Base-by-base conservation (phyloP, 305 asterid species). In the Striga hermonthica region DNA sequence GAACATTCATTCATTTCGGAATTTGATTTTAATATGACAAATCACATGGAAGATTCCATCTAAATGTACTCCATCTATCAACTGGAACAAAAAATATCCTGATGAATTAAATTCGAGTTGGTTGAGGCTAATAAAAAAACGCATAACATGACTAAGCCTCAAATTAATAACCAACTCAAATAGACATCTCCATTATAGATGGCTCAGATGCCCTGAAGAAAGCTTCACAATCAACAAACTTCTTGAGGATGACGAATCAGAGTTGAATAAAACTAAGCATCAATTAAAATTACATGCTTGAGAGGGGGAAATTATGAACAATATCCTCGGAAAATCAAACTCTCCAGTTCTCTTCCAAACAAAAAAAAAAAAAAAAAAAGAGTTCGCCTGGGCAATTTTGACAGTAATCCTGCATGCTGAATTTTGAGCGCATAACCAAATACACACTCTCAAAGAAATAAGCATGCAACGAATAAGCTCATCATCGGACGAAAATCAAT, bases 381-480 rank as follows among this genome's bases (percentile, higher is more conserved):
- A 22, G 31, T 1, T 36, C 9, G 11, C 7, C 34, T 54, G 12
- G 8, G n/a, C 22, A 37, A 55, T 64, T 64, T 5, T 22, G 12
- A 55, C 16, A 60, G 4, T 28, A 59, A 57, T 35, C 34, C 28
- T 45, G 40, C 54, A 50, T 68, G 36, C 55, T 22, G 31, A 22
- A 44, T 55, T 37, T 65, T 38, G 14, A 66, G 34, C 68, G 49
- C 15, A 8, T 40, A 44, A 36, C 3, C n/a, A 16, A 54, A 72
- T 41, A 16, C 11, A 43, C 7, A 43, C 38, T 5, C 61, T 53
- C 11, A 47, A 37, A 36, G 15, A 56, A 64, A 64, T 16, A 5
- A 48, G 54, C 53, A 66, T 43, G 73, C 73, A 64, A 52, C 12
- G 8, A 64, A 56, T 22, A 0, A 63, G 64, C 55, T 22, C 13